Conservation (phyloP, 2,329 filamentous ascomycete genomes). For the Nemania sp. region DNA sequence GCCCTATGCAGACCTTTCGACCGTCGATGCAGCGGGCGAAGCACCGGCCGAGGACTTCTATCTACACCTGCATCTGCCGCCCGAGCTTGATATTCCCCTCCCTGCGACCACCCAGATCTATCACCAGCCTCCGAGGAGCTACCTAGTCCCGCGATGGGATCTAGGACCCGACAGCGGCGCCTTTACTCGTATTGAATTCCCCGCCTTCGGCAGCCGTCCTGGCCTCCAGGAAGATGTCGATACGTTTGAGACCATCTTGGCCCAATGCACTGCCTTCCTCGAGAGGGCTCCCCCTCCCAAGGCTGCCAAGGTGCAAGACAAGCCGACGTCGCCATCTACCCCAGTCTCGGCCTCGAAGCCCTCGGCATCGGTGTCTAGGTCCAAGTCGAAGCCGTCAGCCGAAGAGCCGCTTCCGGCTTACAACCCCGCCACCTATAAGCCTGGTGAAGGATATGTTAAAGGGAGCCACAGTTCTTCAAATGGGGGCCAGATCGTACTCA, state of each 20-base stretch:
- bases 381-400: slow-evolving; percentile 45
- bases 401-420: slow-evolving; percentile 63
- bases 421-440: slow-evolving; percentile 78
- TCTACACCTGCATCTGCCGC: slow-evolving; percentile 89
- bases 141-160: slow-evolving; percentile 95
- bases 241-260: slow-evolving; percentile 95
- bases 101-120: slow-evolving; percentile 97
- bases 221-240: slow-evolving; percentile 89
- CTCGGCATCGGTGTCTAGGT: slow-evolving; percentile 44
- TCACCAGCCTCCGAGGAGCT: slow-evolving; percentile 89
- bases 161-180: slow-evolving; percentile 84
- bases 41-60: slow-evolving; percentile 89
- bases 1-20: slow-evolving; percentile 61
- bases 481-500: slow-evolving; percentile 80
- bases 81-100: slow-evolving; percentile 89
- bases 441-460: slow-evolving; percentile 75
- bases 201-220: slow-evolving; percentile 67
- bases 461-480: slow-evolving; percentile 62
- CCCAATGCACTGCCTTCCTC: slow-evolving; percentile 95
- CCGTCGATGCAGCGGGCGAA: slow-evolving; percentile 55
- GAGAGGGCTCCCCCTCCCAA: slow-evolving; percentile 74
- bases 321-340: slow-evolving; percentile 27
- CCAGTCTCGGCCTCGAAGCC: slow-evolving; percentile 29
- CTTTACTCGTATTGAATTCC: slow-evolving; percentile 93
- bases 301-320: slow-evolving; percentile 38